Evolutionary conservation across 139 green algal species (phyloP).

Genomic region (Penium margaritaceum): DNA sequence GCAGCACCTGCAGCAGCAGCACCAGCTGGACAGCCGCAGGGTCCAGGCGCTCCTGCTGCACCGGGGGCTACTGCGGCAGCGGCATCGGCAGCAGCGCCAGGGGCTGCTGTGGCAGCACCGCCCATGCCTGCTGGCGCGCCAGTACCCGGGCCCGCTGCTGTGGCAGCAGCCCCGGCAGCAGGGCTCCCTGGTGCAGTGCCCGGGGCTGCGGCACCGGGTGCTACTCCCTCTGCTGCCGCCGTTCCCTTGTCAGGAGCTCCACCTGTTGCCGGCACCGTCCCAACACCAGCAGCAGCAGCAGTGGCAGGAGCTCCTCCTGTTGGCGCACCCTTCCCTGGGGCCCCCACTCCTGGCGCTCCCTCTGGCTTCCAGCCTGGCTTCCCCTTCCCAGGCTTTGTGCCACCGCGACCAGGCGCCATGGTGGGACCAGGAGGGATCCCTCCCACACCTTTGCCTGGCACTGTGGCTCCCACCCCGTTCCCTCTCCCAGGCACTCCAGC

Average conservation of each 20-base stretch:
- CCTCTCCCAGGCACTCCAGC: too few species aligned
- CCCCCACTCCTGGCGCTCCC: too few species aligned
- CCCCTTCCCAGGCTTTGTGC: too few species aligned
- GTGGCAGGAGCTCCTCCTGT: too few species aligned
- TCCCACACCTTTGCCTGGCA: too few species aligned
- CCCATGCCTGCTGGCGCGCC: conserved; percentile 2
- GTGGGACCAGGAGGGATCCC: too few species aligned
- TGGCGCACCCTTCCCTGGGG: too few species aligned
- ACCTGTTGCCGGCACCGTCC: conserved; percentile 1
- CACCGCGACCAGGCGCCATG: too few species aligned
- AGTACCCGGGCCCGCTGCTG: conserved; percentile 14
- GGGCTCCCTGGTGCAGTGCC: neutral
- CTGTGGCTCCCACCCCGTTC: too few species aligned
- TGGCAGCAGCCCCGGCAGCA: conserved; percentile 1
- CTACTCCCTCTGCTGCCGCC: neutral
- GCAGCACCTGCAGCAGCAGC: conserved; percentile 14
- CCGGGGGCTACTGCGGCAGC: neutral
- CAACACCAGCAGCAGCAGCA: conserved; percentile 10
- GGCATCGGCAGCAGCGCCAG: conserved; percentile 12
- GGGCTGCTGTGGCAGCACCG: neutral
- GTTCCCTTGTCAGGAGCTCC: conserved; percentile 8
- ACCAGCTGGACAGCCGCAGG: neutral
- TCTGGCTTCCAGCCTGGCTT: too few species aligned
- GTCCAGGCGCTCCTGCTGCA: neutral
- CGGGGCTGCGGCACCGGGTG: neutral